phyloP scores from a whole-genome alignment of 2,329 filamentous ascomycete genomes.

The Cercospora beticola region DNA sequence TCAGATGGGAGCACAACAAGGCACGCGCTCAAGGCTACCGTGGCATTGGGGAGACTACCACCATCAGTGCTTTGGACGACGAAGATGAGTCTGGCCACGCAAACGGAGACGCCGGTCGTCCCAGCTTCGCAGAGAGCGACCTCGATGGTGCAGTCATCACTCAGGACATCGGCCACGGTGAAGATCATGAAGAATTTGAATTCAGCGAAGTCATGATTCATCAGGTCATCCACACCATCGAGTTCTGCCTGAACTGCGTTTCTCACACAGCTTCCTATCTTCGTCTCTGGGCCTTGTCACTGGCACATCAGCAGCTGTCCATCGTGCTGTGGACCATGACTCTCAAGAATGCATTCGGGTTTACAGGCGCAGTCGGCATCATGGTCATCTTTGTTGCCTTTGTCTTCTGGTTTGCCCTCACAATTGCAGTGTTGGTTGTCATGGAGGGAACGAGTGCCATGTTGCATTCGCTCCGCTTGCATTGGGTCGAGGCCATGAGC shows the following conservation, averaged over 20 bases:
- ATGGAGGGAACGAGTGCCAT: conserved; percentile 98
- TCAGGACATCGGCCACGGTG: conserved; percentile 68
- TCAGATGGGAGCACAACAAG: conserved; percentile 89
- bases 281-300: conserved; percentile 93
- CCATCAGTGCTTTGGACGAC: conserved; percentile 85
- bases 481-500: conserved; percentile 97
- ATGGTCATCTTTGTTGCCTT: conserved; percentile 81
- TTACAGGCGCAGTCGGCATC: conserved; percentile 62
- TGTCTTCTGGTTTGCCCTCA: conserved; percentile 85
- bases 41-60: conserved; percentile 83
- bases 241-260: conserved; percentile 98
- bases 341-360: conserved; percentile 70
- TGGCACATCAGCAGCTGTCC: conserved; percentile 96
- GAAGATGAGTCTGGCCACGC: conserved; percentile 68
- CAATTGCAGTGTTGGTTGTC: conserved; percentile 75
- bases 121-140: conserved; percentile 67
- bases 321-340: conserved; percentile 98
- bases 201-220: conserved; percentile 98
- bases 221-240: conserved; percentile 97
- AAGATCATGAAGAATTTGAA: conserved; percentile 93
- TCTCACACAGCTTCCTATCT: conserved; percentile 98
- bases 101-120: conserved; percentile 61
- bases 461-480: conserved; percentile 85
- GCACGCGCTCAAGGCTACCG: conserved; percentile 87
- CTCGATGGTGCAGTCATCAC: conserved; percentile 87